Evolutionary conservation across 208 protist genomes (phyloP).

Genomic region (Leishmania martiniquensis): DNA sequence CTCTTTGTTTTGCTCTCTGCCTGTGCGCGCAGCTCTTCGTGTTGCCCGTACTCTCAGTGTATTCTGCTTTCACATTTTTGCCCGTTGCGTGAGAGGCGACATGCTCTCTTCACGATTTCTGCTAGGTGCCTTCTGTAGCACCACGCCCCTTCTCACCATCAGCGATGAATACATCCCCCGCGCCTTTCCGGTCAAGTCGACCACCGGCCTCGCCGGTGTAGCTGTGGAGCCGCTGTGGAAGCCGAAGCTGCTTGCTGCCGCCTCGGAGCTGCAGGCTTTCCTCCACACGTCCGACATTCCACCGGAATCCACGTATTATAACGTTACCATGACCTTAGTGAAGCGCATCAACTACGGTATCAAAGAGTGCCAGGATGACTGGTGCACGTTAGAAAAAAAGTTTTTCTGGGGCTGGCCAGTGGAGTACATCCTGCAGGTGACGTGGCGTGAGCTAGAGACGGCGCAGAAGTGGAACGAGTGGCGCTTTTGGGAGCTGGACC

Average conservation of each 20-base stretch:
- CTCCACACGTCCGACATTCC: conserved; percentile 87
- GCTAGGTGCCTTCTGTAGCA: conserved; percentile 56
- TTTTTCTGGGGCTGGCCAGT: conserved; percentile 94
- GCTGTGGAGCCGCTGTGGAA: conserved; percentile 92
- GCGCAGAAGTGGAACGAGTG: conserved; percentile 94
- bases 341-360: conserved; percentile 90
- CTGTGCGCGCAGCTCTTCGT: not conserved
- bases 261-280: conserved; percentile 85
- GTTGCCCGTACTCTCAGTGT: not conserved
- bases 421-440: conserved; percentile 92
- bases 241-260: conserved; percentile 87
- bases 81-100: not conserved
- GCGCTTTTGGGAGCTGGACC: conserved; percentile 92
- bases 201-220: conserved; percentile 88
- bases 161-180: conserved; percentile 93
- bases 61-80: not conserved
- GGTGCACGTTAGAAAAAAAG: conserved; percentile 91
- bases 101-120: conserved; percentile 30
- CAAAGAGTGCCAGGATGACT: conserved; percentile 91
- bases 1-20: not conserved
- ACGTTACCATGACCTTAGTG: conserved; percentile 91
- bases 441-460: conserved; percentile 91
- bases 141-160: conserved; percentile 58
- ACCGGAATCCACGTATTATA: conserved; percentile 91
- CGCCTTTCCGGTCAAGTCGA: conserved; percentile 92